These are phyloP conservation scores for Dothideomycetes sp. DNA, from an alignment of 2,329 filamentous ascomycete genomes.

Conservation along the genomic window DNA sequence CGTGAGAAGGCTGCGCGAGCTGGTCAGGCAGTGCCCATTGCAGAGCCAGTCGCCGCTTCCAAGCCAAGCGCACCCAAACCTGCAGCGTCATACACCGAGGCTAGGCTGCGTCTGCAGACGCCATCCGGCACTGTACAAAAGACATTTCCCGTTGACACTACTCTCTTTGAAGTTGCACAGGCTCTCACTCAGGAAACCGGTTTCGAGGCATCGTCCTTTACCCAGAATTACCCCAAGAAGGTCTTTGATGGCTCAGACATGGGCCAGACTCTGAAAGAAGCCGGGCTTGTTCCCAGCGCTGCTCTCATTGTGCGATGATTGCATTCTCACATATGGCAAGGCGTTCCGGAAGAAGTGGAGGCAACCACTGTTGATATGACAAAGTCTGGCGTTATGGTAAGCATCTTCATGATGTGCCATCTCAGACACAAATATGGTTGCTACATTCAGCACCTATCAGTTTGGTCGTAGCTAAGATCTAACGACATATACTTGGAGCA, in stretches of 20 bases:
- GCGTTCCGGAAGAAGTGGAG: neutral
- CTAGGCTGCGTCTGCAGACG: slow-evolving; percentile 72
- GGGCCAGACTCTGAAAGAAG: slow-evolving; percentile 83
- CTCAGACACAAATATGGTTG: too few species aligned
- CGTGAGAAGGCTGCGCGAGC: slow-evolving; percentile 56
- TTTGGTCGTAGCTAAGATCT: too few species aligned
- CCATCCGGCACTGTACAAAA: slow-evolving; percentile 68
- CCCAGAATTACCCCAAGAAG: slow-evolving; percentile 80
- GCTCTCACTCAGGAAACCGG: slow-evolving; percentile 62
- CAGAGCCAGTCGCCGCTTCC: slow-evolving; percentile 30
- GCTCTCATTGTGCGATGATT: slow-evolving; percentile 59
- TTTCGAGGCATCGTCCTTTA: slow-evolving; percentile 61
- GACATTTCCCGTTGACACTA: slow-evolving; percentile 79
- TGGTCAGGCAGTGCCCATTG: slow-evolving; percentile 28
- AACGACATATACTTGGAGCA: too few species aligned
- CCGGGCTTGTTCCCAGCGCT: slow-evolving; percentile 82
- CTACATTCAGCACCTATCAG: too few species aligned
- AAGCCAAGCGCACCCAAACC: slow-evolving; percentile 46
- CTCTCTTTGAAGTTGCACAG: slow-evolving; percentile 82
- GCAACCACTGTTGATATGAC: neutral
- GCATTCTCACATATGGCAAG: neutral
- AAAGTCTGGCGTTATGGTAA: neutral
- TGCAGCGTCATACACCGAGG: slow-evolving; percentile 64
- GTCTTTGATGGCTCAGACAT: slow-evolving; percentile 62
- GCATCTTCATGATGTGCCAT: too few species aligned